Conservation (phyloP, 2,329 filamentous ascomycete species). For the Epichloe gansuensis region DNA sequence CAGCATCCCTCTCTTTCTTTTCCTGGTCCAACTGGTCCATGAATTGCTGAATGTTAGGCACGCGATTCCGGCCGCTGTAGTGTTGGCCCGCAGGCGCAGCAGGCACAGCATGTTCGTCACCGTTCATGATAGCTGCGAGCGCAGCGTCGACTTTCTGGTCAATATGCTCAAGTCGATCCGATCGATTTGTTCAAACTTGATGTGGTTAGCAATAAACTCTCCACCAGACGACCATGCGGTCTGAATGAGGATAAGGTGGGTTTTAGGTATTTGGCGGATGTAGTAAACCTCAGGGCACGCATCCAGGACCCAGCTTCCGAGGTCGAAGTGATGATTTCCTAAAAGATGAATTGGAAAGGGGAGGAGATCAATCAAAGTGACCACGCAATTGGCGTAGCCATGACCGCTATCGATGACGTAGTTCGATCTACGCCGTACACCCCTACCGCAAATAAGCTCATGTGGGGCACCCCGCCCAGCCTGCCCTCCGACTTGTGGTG, state of each 20-base stretch:
- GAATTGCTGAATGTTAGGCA: conserved; percentile 81
- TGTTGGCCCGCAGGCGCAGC: conserved; percentile 44
- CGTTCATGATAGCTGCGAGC: conserved; percentile 19
- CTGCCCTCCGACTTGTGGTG: no score
- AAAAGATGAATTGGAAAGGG: neutral
- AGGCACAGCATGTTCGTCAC: conserved; percentile 28
- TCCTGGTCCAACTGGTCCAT: conserved; percentile 65
- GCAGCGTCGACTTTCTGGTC: neutral
- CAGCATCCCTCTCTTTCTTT: conserved; percentile 61
- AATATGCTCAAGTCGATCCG: no score
- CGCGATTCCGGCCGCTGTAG: conserved; percentile 71
- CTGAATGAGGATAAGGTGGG: neutral
- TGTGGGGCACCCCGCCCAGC: neutral
- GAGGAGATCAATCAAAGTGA: no score
- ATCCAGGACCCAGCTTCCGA: neutral
- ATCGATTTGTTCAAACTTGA: neutral
- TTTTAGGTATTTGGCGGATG: neutral
- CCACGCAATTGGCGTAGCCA: neutral
- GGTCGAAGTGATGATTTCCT: neutral
- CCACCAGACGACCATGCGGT: neutral
- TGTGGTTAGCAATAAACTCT: no score
- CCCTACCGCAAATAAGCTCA: conserved; percentile 2
- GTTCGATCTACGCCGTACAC: neutral
- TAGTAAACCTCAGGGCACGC: neutral
- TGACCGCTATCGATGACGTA: conserved; percentile 3